Evolutionary conservation across 2,329 filamentous ascomycete genomes (phyloP), one percentile per base, ranked within the genome.

Genomic region (Aspergillus flavus): DNA sequence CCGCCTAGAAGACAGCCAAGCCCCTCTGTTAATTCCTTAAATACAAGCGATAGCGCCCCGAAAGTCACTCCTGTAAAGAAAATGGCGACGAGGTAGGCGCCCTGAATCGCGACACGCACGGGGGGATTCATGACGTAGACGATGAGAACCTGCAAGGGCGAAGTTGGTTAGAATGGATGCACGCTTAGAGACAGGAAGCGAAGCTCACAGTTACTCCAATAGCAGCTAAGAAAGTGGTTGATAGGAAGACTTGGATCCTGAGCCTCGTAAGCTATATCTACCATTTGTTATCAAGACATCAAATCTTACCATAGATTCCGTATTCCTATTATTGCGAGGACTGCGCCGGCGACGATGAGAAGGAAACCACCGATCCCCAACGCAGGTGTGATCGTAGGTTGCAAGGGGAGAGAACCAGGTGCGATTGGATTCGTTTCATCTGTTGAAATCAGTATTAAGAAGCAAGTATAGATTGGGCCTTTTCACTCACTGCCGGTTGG

Each of bases 1-100:
- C 93, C 93, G 30, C 93, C 93, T 0, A 97, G 82, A n/a, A 94
- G 81, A 73, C 92, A 97, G 2, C 91, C 92, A n/a, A 97, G 81
- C 61, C 93, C 90, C 76, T 91, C 89, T 0, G 92, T 93, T 52
- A 97, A 83, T 70, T 97, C 93, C 61, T 88, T 86, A 79, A 97
- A 97, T 12, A 96, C 83, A 10, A 93, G 83, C 0, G 93, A 87
- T 3, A 89, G 80, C 14, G 84, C 91, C 19, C 94, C 94, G 23
- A 96, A 85, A 26, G 93, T 83, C 6, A 88, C 74, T 1, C 93
- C 93, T 0, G 93, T 89, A 66, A 93, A 78, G 41, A 92, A 84
- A 3, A 86, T 86, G 2, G 93, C 94, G 7, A 93, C 91, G 41
- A 98, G 86, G 75, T 95, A 97, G 34, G 88, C 94, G 30, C 93